Conservation (phyloP, 1,139 yeast species). For the Scheffersomyces segobiensis region DNA sequence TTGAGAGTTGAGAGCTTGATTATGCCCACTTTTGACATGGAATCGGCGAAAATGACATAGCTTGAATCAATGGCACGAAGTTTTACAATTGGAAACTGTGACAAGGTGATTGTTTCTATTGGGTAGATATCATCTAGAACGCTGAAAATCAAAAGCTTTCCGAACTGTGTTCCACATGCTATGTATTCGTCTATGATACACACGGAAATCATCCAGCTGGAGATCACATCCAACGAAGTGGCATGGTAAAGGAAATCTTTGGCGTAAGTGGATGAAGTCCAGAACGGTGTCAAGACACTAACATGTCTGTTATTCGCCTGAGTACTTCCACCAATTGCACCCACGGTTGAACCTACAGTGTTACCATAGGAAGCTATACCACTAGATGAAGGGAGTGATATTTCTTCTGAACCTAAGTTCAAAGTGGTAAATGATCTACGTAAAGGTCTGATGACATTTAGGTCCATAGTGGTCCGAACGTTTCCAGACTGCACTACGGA, state of each 20-base stretch:
- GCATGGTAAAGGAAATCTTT: constrained; percentile 20
- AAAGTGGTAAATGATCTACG: constrained; percentile 13
- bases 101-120: constrained; percentile 18
- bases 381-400: background rate
- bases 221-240: constrained; percentile 17
- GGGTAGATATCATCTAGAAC: constrained; percentile 13
- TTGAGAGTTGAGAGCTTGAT: constrained; percentile 21
- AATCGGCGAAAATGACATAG: constrained; percentile 28
- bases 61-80: constrained; percentile 20
- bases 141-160: constrained; percentile 26
- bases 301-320: constrained; percentile 16
- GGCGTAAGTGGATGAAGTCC: constrained; percentile 19
- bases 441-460: constrained; percentile 4
- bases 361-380: background rate
- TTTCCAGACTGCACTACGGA: background rate
- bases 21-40: constrained; percentile 35
- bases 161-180: constrained; percentile 38
- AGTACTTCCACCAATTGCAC: background rate
- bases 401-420: constrained; percentile 5
- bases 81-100: constrained; percentile 29
- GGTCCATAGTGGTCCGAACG: background rate
- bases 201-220: constrained; percentile 24
- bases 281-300: constrained; percentile 18
- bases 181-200: constrained; percentile 13
- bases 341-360: background rate